phyloP scores from a whole-genome alignment of 768 basidiomycete species.

The Calocera cornea region DNA sequence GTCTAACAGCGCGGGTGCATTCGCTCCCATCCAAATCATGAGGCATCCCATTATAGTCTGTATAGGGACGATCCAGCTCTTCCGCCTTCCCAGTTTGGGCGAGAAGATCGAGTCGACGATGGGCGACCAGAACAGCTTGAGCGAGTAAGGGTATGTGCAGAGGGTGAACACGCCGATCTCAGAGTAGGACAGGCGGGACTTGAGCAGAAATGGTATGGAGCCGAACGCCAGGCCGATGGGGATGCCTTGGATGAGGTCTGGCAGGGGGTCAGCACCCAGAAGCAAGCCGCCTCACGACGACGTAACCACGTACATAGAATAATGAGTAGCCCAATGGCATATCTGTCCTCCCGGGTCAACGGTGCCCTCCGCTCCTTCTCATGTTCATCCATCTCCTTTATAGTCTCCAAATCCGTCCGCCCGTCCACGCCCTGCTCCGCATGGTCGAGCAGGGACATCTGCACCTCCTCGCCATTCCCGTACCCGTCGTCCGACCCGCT shows the following conservation, averaged over 20 bases:
- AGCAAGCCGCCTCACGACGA: conserved; percentile 7
- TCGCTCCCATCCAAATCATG: conserved; percentile 31
- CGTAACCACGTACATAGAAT: conserved; percentile 57
- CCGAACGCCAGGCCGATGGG: conserved; percentile 92
- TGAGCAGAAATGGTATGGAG: conserved; percentile 90
- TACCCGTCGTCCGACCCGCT: conserved; percentile 1
- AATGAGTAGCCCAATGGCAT: conserved; percentile 71
- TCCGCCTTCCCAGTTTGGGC: conserved; percentile 74
- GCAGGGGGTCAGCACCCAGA: conserved; percentile 8
- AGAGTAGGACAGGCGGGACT: conserved; percentile 91
- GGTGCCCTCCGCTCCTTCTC: conserved; percentile 17
- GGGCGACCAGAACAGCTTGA: conserved; percentile 95
- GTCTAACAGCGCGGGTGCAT: conserved; percentile 26
- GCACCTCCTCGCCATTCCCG: conserved; percentile 10
- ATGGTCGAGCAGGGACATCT: conserved; percentile 7
- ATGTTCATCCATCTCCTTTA: conserved; percentile 7
- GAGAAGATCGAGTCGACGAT: conserved; percentile 87
- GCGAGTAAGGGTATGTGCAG: conserved; percentile 86
- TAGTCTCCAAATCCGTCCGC: background rate
- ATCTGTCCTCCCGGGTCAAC: conserved; percentile 63
- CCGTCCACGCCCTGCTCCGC: conserved; percentile 3
- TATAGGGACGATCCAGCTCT: conserved; percentile 99
- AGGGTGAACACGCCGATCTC: conserved; percentile 90
- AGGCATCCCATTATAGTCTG: conserved; percentile 76
- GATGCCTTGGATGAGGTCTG: conserved; percentile 60